These are phyloP conservation scores for Austroboletus rostrupii DNA, from an alignment of 1,284 basidiomycete genomes.

Conservation along the genomic window DNA sequence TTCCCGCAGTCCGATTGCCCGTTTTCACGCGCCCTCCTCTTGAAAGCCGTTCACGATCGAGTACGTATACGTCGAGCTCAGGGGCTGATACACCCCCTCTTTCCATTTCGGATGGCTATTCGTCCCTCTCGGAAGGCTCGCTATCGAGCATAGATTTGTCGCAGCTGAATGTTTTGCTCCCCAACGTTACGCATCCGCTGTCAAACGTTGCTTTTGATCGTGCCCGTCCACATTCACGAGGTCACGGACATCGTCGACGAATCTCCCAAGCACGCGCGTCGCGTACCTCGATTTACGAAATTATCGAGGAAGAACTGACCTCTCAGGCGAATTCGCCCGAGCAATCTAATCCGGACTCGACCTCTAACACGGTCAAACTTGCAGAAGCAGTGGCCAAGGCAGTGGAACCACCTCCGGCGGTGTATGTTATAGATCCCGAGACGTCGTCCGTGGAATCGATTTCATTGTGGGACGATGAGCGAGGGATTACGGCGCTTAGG, in stretches of 20 bases:
- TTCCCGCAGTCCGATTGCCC: conserved; percentile 38
- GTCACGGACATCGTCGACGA: conserved; percentile 65
- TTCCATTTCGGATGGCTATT: conserved; percentile 57
- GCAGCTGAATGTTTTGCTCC: conserved; percentile 53
- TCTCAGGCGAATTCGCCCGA: conserved; percentile 28
- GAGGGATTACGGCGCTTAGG: conserved; percentile 54
- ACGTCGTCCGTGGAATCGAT: conserved; percentile 44
- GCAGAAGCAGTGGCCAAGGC: conserved; percentile 30
- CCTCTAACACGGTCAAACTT: conserved; percentile 17
- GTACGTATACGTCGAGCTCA: conserved; percentile 55
- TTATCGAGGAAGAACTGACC: conserved; percentile 67
- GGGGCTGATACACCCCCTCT: conserved; percentile 69
- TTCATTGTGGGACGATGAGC: conserved; percentile 59
- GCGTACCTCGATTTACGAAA: conserved; percentile 70
- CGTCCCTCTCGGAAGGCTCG: conserved; percentile 63
- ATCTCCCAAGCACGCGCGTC: conserved; percentile 61
- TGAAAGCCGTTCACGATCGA: conserved; percentile 57
- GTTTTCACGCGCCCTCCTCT: conserved; percentile 58
- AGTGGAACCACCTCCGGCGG: conserved; percentile 30
- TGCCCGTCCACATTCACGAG: conserved; percentile 47
- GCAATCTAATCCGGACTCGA: conserved; percentile 2
- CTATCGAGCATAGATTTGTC: conserved; percentile 72
- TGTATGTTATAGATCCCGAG: conserved; percentile 59
- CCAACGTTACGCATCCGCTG: conserved; percentile 38
- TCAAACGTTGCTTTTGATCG: conserved; percentile 36